Evolutionary conservation across 257 asterid genomes (phyloP).

Genomic region (Agastache rugosa): DNA sequence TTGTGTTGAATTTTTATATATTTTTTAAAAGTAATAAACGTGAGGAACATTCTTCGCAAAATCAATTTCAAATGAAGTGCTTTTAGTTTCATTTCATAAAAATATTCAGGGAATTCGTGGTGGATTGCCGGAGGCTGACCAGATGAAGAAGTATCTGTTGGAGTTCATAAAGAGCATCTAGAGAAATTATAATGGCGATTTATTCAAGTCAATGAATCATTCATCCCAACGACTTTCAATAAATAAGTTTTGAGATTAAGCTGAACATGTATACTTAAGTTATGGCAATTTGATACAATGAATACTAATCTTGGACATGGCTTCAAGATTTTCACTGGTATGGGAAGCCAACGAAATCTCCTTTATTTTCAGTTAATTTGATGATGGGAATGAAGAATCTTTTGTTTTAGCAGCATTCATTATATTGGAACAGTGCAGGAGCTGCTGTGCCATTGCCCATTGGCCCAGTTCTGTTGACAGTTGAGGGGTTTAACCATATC

Average conservation of each 20-base stretch:
- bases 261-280: not conserved
- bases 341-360: not conserved
- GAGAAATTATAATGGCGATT: not conserved
- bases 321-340: not conserved
- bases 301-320: not conserved
- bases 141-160: conserved; percentile 51
- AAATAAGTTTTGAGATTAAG: not conserved
- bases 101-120: conserved; percentile 51
- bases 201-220: no score
- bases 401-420: not conserved
- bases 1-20: not conserved
- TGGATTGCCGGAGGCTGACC: conserved; percentile 49
- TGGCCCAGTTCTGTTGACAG: no score
- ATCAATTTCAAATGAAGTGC: not conserved
- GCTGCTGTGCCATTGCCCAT: no score
- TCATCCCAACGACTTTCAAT: conserved; percentile 10
- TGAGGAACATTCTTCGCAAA: not conserved
- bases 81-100: not conserved
- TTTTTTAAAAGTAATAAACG: no score
- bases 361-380: not conserved
- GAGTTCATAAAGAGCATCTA: conserved; percentile 56
- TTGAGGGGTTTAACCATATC: no score
- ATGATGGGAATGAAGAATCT: not conserved
- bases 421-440: no score
- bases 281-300: conserved; percentile 9